Evolutionary conservation across 2,329 filamentous ascomycete genomes (phyloP).

Genomic region (Ophiostoma novo-ulmi): DNA sequence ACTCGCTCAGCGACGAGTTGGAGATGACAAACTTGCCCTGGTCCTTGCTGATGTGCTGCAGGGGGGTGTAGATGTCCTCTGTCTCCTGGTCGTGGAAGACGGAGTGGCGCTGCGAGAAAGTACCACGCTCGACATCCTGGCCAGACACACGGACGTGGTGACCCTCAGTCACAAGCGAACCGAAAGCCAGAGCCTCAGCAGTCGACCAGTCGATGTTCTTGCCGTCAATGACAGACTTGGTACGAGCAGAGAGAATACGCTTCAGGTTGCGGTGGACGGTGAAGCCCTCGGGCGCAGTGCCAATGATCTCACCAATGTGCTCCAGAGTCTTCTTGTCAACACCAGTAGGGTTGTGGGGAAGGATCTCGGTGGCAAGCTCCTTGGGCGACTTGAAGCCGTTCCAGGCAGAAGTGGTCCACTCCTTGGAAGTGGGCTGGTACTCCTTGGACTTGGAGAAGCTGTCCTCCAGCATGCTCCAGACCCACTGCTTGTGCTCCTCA

Average conservation of each 20-base stretch:
- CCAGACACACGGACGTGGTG: slow-evolving; percentile 97
- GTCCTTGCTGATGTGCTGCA: slow-evolving; percentile 82
- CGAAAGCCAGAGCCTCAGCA: slow-evolving; percentile 91
- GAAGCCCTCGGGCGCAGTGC: slow-evolving; percentile 76
- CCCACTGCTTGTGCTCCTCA: slow-evolving; percentile 99
- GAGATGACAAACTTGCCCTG: slow-evolving; percentile 95
- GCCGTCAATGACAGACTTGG: slow-evolving; percentile 87
- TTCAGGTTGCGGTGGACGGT: slow-evolving; percentile 91
- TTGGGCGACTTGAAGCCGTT: slow-evolving; percentile 99
- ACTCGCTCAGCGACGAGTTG: slow-evolving; percentile 79
- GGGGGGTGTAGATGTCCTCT: slow-evolving; percentile 85
- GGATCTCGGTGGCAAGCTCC: slow-evolving; percentile 88
- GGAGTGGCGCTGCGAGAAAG: slow-evolving; percentile 95
- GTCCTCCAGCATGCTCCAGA: slow-evolving; percentile 98
- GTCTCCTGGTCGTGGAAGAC: slow-evolving; percentile 97
- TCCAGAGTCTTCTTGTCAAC: slow-evolving; percentile 68
- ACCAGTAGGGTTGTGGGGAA: slow-evolving; percentile 84
- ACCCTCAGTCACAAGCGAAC: slow-evolving; percentile 82
- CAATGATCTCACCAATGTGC: slow-evolving; percentile 77
- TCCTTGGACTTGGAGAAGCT: slow-evolving; percentile 97
- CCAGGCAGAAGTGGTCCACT: slow-evolving; percentile 98
- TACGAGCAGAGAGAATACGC: slow-evolving; percentile 83
- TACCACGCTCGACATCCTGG: slow-evolving; percentile 98
- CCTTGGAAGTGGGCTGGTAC: slow-evolving; percentile 91
- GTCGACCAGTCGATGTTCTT: slow-evolving; percentile 97